phyloP scores from a whole-genome alignment of 2,329 filamentous ascomycete genomes.

The Ophiostoma tasmaniense region DNA sequence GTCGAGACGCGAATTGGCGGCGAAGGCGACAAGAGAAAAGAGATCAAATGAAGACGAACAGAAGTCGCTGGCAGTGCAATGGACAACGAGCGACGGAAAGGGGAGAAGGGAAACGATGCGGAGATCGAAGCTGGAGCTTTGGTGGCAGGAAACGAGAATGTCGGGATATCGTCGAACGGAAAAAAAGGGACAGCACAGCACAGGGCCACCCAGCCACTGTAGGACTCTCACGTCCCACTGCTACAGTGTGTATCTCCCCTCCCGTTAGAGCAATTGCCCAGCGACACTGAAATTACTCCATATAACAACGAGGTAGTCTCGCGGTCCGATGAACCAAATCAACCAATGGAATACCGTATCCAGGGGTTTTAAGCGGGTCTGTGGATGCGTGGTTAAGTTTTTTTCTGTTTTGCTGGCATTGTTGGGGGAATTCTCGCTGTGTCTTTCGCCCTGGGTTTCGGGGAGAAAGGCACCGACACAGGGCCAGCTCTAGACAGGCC shows the following conservation, averaged over 20 bases:
- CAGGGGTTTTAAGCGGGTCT: slow-evolving; percentile 7
- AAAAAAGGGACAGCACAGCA: slow-evolving; percentile 11
- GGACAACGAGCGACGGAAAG: neutral
- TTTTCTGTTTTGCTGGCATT: slow-evolving; percentile 12
- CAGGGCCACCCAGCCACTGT: neutral
- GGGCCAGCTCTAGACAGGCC: slow-evolving; percentile 2
- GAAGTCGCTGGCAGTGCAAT: neutral
- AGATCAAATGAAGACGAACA: neutral
- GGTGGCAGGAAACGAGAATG: slow-evolving; percentile 9
- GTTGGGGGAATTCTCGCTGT: slow-evolving; percentile 16
- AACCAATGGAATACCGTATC: slow-evolving; percentile 8
- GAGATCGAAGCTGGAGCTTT: slow-evolving; percentile 7
- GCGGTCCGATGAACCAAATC: neutral
- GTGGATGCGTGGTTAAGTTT: slow-evolving; percentile 13
- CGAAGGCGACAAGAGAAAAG: neutral
- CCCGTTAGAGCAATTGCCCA: neutral
- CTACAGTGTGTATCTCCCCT: neutral
- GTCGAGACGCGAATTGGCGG: neutral
- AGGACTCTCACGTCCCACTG: neutral
- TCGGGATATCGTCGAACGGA: slow-evolving; percentile 8
- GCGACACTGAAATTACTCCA: neutral
- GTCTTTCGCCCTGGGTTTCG: slow-evolving; percentile 13
- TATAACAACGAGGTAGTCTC: slow-evolving; percentile 10
- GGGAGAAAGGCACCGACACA: slow-evolving; percentile 17
- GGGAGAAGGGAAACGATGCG: neutral